phyloP scores from a whole-genome alignment of 2,329 filamentous ascomycete genomes.

The Aspergillus sp. region DNA sequence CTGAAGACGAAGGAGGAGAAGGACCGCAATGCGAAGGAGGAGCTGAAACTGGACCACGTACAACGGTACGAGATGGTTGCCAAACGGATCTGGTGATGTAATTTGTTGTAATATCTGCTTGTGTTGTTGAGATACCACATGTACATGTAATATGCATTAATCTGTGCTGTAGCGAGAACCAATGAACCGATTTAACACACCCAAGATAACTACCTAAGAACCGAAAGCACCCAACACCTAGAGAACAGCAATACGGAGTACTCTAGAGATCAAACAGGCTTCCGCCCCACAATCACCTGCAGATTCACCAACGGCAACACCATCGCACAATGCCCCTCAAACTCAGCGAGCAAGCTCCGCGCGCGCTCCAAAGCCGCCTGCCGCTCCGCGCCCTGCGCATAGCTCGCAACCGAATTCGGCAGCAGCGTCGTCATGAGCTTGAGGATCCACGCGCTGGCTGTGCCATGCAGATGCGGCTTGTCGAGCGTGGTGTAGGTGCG shows the following conservation, averaged over 20 bases:
- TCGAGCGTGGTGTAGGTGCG: slow-evolving; percentile 13
- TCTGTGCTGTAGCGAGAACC: background rate
- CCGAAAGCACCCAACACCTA: background rate
- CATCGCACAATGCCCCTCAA: slow-evolving; percentile 14
- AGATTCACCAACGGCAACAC: slow-evolving; percentile 18
- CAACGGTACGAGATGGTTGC: slow-evolving; percentile 91
- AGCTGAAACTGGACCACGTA: slow-evolving; percentile 63
- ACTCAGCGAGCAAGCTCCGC: slow-evolving; percentile 13
- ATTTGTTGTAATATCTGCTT: background rate
- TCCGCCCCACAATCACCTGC: slow-evolving; percentile 18
- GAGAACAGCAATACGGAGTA: background rate
- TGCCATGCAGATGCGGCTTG: slow-evolving; percentile 11
- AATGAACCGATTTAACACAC: too few relatives aligned
- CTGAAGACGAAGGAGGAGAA: slow-evolving; percentile 62
- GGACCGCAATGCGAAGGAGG: slow-evolving; percentile 58
- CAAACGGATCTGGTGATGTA: slow-evolving; percentile 84
- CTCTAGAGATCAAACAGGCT: background rate
- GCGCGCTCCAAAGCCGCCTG: slow-evolving; percentile 7
- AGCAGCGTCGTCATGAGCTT: slow-evolving; percentile 13
- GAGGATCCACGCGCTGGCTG: slow-evolving; percentile 17
- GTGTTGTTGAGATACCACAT: background rate
- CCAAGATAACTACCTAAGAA: too few relatives aligned
- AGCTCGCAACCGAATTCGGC: slow-evolving; percentile 14
- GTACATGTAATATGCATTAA: background rate
- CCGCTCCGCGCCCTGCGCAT: slow-evolving; percentile 7